A percentile compares a stretch with the other conserved stretches of the same genome.
These are phyloP conservation scores for Pichia inconspicua DNA, from an alignment of 1,139 yeast species.

Conservation along the genomic window DNA sequence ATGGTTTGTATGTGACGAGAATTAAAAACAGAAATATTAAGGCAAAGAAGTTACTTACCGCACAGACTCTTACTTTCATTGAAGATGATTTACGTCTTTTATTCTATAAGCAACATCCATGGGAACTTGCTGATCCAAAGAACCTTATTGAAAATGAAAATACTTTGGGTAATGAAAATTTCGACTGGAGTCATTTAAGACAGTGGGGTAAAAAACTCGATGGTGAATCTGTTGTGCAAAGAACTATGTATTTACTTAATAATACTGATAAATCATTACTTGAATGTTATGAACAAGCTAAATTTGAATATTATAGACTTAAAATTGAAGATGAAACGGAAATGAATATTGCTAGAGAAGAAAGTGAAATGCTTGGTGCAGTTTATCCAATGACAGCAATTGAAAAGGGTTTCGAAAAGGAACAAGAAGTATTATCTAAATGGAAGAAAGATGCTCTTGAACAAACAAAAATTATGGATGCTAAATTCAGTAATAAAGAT, in stretches of 20 bases:
- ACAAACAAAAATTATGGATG: constrained; percentile 42
- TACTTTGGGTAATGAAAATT: constrained; percentile 43
- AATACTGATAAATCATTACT: constrained; percentile 31
- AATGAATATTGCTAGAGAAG: constrained; percentile 71
- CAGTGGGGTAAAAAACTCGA: constrained; percentile 72
- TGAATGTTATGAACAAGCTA: constrained; percentile 77
- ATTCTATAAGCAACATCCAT: constrained; percentile 90
- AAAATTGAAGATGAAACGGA: constrained; percentile 81
- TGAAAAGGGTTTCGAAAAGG: constrained; percentile 62
- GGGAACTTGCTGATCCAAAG: constrained; percentile 97
- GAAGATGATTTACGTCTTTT: constrained; percentile 79
- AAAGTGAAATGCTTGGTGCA: constrained; percentile 79
- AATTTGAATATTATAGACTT: constrained; percentile 78
- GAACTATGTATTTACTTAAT: constrained; percentile 66
- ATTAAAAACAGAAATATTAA: constrained; percentile 20
- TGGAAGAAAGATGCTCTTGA: constrained; percentile 71
- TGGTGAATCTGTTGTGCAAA: constrained; percentile 91
- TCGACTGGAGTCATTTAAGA: constrained; percentile 73
- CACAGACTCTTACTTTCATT: constrained; percentile 58
- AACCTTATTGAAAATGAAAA: constrained; percentile 63
- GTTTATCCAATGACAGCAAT: constrained; percentile 54
- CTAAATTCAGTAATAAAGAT: constrained; percentile 22
- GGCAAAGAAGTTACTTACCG: constrained; percentile 33
- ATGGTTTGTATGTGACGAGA: constrained; percentile 47
- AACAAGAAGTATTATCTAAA: constrained; percentile 59